Evolutionary conservation across 768 basidiomycete species (phyloP).

Genomic region (Boletellus emodensis): DNA sequence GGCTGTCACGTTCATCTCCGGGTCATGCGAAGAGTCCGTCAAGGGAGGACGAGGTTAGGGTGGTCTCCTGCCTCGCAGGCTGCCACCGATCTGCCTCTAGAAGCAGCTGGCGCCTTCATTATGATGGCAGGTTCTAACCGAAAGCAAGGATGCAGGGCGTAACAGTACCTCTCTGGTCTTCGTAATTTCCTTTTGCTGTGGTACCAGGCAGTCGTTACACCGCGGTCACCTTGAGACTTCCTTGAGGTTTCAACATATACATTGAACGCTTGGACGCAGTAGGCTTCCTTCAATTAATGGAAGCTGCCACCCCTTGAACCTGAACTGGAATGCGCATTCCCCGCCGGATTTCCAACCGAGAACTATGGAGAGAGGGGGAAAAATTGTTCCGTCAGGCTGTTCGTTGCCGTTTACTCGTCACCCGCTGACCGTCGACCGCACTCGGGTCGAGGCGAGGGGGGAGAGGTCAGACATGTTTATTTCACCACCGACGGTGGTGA

Average conservation of each 20-base stretch:
- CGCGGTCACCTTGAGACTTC: slow-evolving; percentile 26
- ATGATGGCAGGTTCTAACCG: slow-evolving; percentile 9
- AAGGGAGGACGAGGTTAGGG: slow-evolving; percentile 11
- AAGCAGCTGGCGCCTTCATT: slow-evolving; percentile 11
- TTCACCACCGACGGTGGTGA: slow-evolving; percentile 20
- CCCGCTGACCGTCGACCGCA: slow-evolving; percentile 1
- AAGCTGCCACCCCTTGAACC: slow-evolving; percentile 6
- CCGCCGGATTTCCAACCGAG: slow-evolving; percentile 11
- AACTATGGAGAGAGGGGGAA: background rate
- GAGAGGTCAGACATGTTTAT: slow-evolving; percentile 20
- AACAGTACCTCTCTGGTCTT: slow-evolving; percentile 2
- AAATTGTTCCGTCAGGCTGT: slow-evolving; percentile 14
- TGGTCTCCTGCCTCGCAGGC: slow-evolving; percentile 11
- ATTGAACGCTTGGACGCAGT: slow-evolving; percentile 2
- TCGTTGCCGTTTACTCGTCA: slow-evolving; percentile 20
- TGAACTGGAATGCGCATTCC: slow-evolving; percentile 1
- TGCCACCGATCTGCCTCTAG: slow-evolving; percentile 17
- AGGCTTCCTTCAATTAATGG: slow-evolving; percentile 22
- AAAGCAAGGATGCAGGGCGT: slow-evolving; percentile 9
- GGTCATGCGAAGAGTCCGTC: slow-evolving; percentile 13
- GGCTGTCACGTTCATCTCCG: slow-evolving; percentile 24
- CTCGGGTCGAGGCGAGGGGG: slow-evolving; percentile 4
- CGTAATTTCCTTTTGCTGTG: slow-evolving; percentile 12
- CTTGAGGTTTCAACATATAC: slow-evolving; percentile 14
- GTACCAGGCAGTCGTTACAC: slow-evolving; percentile 6